Base-by-base conservation (phyloP, 768 basidiomycete genomes). In the Termitomyces sp. region DNA sequence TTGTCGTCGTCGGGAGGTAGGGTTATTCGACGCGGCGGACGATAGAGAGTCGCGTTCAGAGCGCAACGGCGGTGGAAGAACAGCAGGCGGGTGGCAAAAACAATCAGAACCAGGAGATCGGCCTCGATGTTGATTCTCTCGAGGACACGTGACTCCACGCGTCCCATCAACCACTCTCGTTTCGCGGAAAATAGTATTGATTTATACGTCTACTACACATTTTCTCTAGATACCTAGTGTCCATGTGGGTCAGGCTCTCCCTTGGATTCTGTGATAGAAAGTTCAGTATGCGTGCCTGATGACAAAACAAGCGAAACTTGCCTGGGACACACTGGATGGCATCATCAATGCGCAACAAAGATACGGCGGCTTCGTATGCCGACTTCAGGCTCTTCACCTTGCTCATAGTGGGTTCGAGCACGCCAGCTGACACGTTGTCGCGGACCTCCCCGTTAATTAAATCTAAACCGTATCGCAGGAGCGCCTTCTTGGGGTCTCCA, bases 361-460 rank as follows among this genome's bases (percentile, higher is more conserved):
- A 93, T 41, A 97, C 94, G 4, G 95, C 94, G 31, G 96, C 95
- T 71, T 98, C 95, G 63, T 95, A 92, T 34, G 97, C 97, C 34
- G 90, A 93, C 79, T 99, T 99, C 71, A 99, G 74, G 69, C 92
- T 95, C 76, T 91, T 92, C 64, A 98, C 90, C 75, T 99, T 98
- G 78, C 90, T 91, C 76, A 99, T 84, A 9, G 94, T 98, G 4
- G 97, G 97, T 74, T 98, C 97, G 47, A 99, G 77, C 31, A 99
- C 85, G 22, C 97, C 97, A 18, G 94, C 94, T 47, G 83, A 77
- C 44, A 97, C 86, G 68, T 99, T 99, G 75, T 99, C 97, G 53
- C 94, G 82, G 48, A 98, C 92, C 66, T 95, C 88, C 29, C 97
- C 97, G 66, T 95, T 92, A 69, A 97, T 75, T 50, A 99, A 77